These are phyloP conservation scores for Aureobasidium musti DNA, from an alignment of 2,329 filamentous ascomycete genomes.

Conservation along the genomic window DNA sequence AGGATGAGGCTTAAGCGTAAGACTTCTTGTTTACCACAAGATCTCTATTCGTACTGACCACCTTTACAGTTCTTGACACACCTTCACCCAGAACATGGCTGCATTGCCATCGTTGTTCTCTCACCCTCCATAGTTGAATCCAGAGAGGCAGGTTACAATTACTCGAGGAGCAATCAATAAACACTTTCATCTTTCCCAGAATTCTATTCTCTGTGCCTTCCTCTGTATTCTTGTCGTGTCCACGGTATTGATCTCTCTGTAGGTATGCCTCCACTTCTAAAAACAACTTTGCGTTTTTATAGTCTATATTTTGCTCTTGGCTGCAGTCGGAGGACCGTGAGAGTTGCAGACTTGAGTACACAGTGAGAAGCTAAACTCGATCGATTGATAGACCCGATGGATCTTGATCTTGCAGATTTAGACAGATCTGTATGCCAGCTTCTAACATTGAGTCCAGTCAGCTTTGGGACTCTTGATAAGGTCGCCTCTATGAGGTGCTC, in stretches of 20 bases:
- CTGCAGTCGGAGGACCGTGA: no score
- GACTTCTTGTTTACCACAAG: background rate
- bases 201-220: background rate
- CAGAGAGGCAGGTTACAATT: background rate
- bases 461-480: background rate
- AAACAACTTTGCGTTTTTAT: no score
- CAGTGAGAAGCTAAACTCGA: no score
- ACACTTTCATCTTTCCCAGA: background rate
- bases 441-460: no score
- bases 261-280: no score
- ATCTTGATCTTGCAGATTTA: no score
- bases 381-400: no score
- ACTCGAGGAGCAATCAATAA: background rate
- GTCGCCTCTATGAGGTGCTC: background rate
- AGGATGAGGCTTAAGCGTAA: constrained; percentile 4
- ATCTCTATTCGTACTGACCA: background rate
- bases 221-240: background rate
- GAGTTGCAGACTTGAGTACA: no score
- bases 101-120: background rate
- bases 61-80: background rate
- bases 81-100: background rate
- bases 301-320: no score
- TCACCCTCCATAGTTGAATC: background rate
- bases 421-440: no score
- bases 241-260: no score